Conservation (phyloP, 2,329 filamentous ascomycete genomes). For the Fusarium lateritium region DNA sequence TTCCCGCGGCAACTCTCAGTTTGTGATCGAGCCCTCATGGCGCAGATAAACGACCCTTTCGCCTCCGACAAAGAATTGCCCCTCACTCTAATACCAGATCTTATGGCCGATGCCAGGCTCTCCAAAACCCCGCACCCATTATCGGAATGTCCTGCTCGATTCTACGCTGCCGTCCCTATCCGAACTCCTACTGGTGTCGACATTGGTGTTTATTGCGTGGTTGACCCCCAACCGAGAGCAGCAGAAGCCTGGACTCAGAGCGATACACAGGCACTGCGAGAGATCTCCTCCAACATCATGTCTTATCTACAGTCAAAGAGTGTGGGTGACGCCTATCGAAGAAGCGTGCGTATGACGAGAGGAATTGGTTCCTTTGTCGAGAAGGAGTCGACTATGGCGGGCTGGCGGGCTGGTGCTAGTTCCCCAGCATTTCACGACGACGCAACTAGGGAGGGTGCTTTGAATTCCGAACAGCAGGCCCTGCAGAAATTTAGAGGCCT, state of each 20-base stretch:
- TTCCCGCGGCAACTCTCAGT: slow-evolving; percentile 49
- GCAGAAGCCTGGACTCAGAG: slow-evolving; percentile 44
- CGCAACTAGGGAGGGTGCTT: slow-evolving; percentile 21
- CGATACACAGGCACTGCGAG: slow-evolving; percentile 48
- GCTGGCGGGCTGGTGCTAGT: slow-evolving; percentile 40
- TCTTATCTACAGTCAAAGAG: slow-evolving; percentile 54
- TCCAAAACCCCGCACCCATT: slow-evolving; percentile 41
- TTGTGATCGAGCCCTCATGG: slow-evolving; percentile 49
- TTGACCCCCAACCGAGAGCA: slow-evolving; percentile 31
- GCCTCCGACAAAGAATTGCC: slow-evolving; percentile 43
- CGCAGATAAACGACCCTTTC: not conserved
- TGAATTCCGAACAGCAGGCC: slow-evolving; percentile 34
- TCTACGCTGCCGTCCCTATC: slow-evolving; percentile 60
- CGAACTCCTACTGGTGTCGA: slow-evolving; percentile 56
- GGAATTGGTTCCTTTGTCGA: slow-evolving; percentile 58
- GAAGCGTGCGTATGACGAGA: slow-evolving; percentile 57
- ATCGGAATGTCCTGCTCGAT: slow-evolving; percentile 45
- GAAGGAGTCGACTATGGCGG: slow-evolving; percentile 50
- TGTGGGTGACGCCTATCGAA: slow-evolving; percentile 47
- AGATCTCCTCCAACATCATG: slow-evolving; percentile 55
- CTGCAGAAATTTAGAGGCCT: slow-evolving; percentile 19
- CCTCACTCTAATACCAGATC: slow-evolving; percentile 54
- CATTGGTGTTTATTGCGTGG: slow-evolving; percentile 58
- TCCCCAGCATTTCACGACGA: slow-evolving; percentile 29
- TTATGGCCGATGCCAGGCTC: slow-evolving; percentile 52